These are phyloP conservation scores for Bipolaris victoriae DNA, from an alignment of 2,329 filamentous ascomycete species.

Conservation along the genomic window DNA sequence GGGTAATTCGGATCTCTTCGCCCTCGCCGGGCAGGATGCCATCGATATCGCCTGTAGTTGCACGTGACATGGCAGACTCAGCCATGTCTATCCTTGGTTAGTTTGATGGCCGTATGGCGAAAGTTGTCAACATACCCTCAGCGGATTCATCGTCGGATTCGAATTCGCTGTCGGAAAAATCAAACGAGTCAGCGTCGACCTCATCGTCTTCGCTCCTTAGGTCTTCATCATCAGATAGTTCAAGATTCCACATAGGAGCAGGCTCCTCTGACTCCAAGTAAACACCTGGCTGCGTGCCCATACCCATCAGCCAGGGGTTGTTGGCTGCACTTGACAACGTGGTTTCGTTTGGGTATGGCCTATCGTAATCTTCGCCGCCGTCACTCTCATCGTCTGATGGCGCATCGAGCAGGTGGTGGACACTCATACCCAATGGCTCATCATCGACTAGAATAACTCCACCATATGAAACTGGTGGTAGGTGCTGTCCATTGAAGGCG, in stretches of 20 bases:
- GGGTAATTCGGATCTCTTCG: conserved; percentile 81
- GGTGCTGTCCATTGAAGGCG: conserved; percentile 82
- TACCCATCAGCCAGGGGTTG: conserved; percentile 47
- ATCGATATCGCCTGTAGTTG: conserved; percentile 69
- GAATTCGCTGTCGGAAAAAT: conserved; percentile 65
- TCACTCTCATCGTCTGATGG: conserved; percentile 61
- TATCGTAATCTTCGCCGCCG: conserved; percentile 46
- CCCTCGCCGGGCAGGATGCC: conserved; percentile 77
- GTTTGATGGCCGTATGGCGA: not conserved
- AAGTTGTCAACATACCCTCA: conserved; percentile 21
- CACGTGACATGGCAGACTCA: conserved; percentile 37
- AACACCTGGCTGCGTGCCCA: conserved; percentile 45
- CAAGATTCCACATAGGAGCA: conserved; percentile 49
- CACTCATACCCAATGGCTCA: conserved; percentile 89
- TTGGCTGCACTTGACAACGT: conserved; percentile 53
- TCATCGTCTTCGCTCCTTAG: conserved; percentile 49
- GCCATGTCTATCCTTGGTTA: conserved; percentile 24
- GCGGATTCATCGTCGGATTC: conserved; percentile 42
- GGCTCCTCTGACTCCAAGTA: conserved; percentile 39
- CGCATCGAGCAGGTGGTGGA: conserved; percentile 90
- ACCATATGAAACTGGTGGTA: conserved; percentile 90
- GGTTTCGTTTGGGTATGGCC: conserved; percentile 34
- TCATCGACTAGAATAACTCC: conserved; percentile 86
- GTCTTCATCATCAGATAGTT: conserved; percentile 61
- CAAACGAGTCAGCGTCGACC: conserved; percentile 45